Base-by-base conservation (phyloP, 768 basidiomycete species). In the Naganishia vishniacii region DNA sequence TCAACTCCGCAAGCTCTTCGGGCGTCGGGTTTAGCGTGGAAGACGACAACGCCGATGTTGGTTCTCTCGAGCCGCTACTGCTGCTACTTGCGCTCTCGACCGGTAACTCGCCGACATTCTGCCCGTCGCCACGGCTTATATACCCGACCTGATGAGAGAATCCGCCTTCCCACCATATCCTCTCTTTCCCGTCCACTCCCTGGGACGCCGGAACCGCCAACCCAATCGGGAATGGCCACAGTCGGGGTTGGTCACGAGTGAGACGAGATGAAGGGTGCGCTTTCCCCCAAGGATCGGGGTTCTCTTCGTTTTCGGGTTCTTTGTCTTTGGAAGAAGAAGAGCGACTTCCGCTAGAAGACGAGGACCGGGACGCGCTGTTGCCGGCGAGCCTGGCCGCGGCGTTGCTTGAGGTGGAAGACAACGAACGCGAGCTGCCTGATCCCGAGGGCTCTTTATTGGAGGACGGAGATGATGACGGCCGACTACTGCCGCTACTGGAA, bases 111-210 rank as follows among this genome's bases (percentile, higher is more conserved):
- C 37, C 37, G 2, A 37, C 23, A 20, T 40, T 56, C 26, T 37
- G 34, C 3, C 53, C 37, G 1, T 56, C 53, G 40, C 44, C 45
- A 9, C 59, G 29, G 32, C 25, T 16, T 16, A 62, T 62, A 48
- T 47, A 48, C 28, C 62, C 62, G 13, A 56, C 48, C 16, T 45
- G 46, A 16, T 51, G 49, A 23, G 62, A 49, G 8, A 45, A 20
- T 11, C 62, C 62, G 34, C 62, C 45, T 51, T 63, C 62, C 62
- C 62, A 63, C 62, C 62, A 63, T n/a, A 63, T 12, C 28, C 51
- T 37, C 6, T 63, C 20, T n/a, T 45, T n/a, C 0, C 62, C 62
- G 23, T 56, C 37, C 8, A 40, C 34, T 23, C 23, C 26, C 53
- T 40, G 37, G 6, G 53, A 56, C 13, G 48, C 48, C 1, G 49